Evolutionary conservation across 768 basidiomycete genomes (phyloP).

Genomic region (Hortiboletus campestris): DNA sequence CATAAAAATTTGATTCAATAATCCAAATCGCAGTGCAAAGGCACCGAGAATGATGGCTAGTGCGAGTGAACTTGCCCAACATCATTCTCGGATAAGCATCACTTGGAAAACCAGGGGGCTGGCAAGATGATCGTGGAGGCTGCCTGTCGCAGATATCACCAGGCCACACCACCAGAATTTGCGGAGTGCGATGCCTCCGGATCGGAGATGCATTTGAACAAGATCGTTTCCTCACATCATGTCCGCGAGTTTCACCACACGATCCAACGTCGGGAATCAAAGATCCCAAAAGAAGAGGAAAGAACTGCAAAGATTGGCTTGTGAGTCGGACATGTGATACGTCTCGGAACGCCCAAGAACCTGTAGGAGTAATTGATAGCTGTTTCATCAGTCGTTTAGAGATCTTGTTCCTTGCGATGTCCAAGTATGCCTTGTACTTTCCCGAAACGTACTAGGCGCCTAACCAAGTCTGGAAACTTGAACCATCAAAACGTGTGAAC

Average conservation of each 20-base stretch:
- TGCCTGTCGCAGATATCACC: background rate
- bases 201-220: background rate
- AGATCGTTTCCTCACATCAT: background rate
- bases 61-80: background rate
- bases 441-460: background rate
- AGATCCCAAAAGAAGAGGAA: too few species aligned
- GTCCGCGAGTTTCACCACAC: background rate
- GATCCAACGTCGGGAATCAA: background rate
- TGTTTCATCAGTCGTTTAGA: background rate
- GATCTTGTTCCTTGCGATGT: background rate
- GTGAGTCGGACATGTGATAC: background rate
- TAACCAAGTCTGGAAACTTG: background rate
- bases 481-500: constrained; percentile 2
- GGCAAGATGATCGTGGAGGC: background rate
- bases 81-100: background rate
- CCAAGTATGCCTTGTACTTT: background rate
- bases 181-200: background rate
- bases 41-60: background rate
- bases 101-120: background rate
- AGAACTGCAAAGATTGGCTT: background rate
- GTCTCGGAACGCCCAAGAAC: background rate
- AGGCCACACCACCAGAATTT: background rate
- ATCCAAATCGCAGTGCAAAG: background rate
- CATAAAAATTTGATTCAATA: background rate
- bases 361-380: background rate